These are phyloP conservation scores for Russula brevipes DNA, from an alignment of 768 basidiomycete species.

Conservation along the genomic window DNA sequence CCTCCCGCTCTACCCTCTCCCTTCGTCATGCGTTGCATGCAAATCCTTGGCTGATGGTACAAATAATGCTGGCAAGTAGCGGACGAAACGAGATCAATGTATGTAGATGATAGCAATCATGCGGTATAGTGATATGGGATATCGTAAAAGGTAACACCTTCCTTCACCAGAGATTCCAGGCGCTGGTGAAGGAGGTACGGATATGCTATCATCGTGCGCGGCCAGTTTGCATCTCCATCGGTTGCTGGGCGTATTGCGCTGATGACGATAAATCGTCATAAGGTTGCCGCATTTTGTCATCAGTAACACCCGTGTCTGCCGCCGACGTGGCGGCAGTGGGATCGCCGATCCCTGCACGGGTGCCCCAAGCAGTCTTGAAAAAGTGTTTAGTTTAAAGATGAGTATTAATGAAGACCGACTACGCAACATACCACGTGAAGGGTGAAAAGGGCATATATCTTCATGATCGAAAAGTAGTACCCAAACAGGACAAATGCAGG, in stretches of 20 bases:
- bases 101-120: conserved; percentile 25
- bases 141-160: conserved; percentile 12
- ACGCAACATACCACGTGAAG: conserved; percentile 68
- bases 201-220: conserved; percentile 27
- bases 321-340: conserved; percentile 71
- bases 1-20: background rate
- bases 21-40: background rate
- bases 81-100: conserved; percentile 21
- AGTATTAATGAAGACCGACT: background rate
- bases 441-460: conserved; percentile 84
- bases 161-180: background rate
- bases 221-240: conserved; percentile 33
- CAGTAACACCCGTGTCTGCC: conserved; percentile 38
- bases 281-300: conserved; percentile 15
- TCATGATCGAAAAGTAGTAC: conserved; percentile 95
- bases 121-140: conserved; percentile 19
- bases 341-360: conserved; percentile 90
- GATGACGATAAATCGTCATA: conserved; percentile 26
- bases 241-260: conserved; percentile 26
- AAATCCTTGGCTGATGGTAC: conserved; percentile 14
- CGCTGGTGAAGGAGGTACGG: background rate
- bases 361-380: conserved; percentile 84
- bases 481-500: conserved; percentile 75
- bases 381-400: background rate
- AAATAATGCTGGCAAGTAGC: conserved; percentile 11